These are phyloP conservation scores for Lobulomyces angularis DNA, from an alignment of 192 early-diverging fungal species.

Conservation along the genomic window DNA sequence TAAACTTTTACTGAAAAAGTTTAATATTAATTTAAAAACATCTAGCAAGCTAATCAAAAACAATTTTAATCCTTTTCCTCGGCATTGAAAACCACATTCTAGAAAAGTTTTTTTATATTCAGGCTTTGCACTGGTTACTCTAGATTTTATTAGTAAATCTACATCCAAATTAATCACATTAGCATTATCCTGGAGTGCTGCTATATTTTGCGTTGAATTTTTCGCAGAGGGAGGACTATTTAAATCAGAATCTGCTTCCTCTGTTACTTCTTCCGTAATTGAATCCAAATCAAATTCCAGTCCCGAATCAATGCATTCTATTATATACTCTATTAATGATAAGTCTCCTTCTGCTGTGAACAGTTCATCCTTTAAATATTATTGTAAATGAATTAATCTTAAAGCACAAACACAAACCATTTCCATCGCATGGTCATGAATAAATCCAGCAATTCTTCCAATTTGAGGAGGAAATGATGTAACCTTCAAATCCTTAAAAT, in stretches of 20 bases:
- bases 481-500: constrained; percentile 30
- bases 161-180: background rate
- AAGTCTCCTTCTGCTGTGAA: constrained; percentile 55
- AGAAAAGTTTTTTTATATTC: too few relatives aligned
- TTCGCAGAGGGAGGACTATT: constrained; percentile 8
- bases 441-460: too few relatives aligned
- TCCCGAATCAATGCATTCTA: constrained; percentile 71
- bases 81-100: too few relatives aligned
- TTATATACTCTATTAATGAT: constrained; percentile 46
- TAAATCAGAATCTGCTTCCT: background rate
- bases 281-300: constrained; percentile 49
- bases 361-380: constrained; percentile 40
- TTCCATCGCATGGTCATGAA: too few relatives aligned
- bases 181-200: constrained; percentile 5
- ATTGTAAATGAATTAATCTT: constrained; percentile 2
- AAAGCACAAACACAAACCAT: too few relatives aligned
- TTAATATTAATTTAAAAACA: too few relatives aligned
- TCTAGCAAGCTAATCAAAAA: too few relatives aligned
- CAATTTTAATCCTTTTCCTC: too few relatives aligned
- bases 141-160: background rate
- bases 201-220: constrained; percentile 12
- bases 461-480: constrained; percentile 28
- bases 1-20: too few relatives aligned
- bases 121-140: constrained; percentile 3
- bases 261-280: constrained; percentile 15